Evolutionary conservation across 805 yeast genomes (phyloP).

Genomic region (Candida silvicultrix): DNA sequence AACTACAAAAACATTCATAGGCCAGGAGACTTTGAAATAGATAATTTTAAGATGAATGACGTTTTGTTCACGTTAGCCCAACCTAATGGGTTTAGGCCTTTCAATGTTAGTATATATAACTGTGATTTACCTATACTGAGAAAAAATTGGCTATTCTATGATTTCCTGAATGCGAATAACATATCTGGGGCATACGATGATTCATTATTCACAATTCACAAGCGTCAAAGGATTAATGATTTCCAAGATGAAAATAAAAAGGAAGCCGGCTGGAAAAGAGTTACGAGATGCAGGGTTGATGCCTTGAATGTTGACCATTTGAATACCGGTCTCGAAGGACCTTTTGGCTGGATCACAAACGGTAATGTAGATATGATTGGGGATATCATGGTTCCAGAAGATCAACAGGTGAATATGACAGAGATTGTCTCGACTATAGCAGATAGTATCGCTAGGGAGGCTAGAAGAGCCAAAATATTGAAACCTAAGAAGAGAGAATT

Average conservation of each 20-base stretch:
- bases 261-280: slow-evolving; percentile 43
- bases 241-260: slow-evolving; percentile 25
- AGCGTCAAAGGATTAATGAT: slow-evolving; percentile 54
- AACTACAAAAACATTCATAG: slow-evolving; percentile 65
- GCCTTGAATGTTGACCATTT: slow-evolving; percentile 82
- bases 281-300: slow-evolving; percentile 79
- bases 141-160: slow-evolving; percentile 91
- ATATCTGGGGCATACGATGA: slow-evolving; percentile 91
- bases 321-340: slow-evolving; percentile 86
- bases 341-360: slow-evolving; percentile 93
- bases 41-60: slow-evolving; percentile 77
- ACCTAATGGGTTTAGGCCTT: slow-evolving; percentile 76
- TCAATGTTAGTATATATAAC: slow-evolving; percentile 81
- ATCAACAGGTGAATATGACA: slow-evolving; percentile 39
- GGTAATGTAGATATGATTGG: slow-evolving; percentile 94
- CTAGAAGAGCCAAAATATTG: slow-evolving; percentile 29
- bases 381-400: slow-evolving; percentile 77
- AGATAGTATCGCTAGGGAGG: slow-evolving; percentile 41
- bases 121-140: slow-evolving; percentile 76
- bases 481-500: slow-evolving; percentile 5
- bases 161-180: slow-evolving; percentile 74
- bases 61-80: slow-evolving; percentile 75
- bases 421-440: slow-evolving; percentile 46
- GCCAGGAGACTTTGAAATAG: slow-evolving; percentile 93
- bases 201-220: slow-evolving; percentile 87